Evolutionary conservation across 768 basidiomycete species (phyloP), one percentile per base, ranked within the genome.

Genomic region (Lyophyllum decastes): DNA sequence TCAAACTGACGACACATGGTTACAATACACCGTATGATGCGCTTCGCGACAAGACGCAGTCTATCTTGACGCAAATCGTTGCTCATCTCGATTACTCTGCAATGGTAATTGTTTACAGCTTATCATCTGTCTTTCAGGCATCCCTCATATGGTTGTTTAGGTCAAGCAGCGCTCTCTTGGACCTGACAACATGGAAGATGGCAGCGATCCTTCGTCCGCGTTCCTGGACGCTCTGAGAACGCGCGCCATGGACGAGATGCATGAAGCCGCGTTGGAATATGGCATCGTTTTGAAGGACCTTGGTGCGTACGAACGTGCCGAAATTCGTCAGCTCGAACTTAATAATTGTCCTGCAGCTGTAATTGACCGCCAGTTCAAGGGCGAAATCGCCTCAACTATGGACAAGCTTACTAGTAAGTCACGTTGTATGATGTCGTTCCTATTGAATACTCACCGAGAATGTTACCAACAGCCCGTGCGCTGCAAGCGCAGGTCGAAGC

Each of bases 401-500:
- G 88, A 92, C 66, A 90, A 90, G 67, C 78, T 92, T 52, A 93
- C 90, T 4, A 76, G 72, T 75, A 54, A 61, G 69, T 57, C 16
- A 8, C 40, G 17, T 24, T 38, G 27, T 30, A 4, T 30, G 40
- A 24, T 16, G 16, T 6, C 22, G 21, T 34, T 9, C 21, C 5
- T 55, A 30, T 17, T 19, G 24, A 21, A 55, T 25, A 17, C 63
- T 65, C 54, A 66, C 44, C 53, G 40, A 26, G 43, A n/a, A 26
- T 40, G 43, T 34, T 41, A 54, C 22, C 64, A 40, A 61, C 64
- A 65, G 90, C 90, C 3, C 82, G 92, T 62, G 92, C 89, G 21
- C 76, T 94, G 35, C 89, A 94, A 68, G 90, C 92, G 10, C 92
- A 94, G 70, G 91, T 94, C 26, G 92, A 94, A 70, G 90, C 91